Percentiles rank a stretch among this genome's conserved stretches.
phyloP scores from a whole-genome alignment of 1,284 basidiomycete genomes.

The Rhodotorula glutinis region DNA sequence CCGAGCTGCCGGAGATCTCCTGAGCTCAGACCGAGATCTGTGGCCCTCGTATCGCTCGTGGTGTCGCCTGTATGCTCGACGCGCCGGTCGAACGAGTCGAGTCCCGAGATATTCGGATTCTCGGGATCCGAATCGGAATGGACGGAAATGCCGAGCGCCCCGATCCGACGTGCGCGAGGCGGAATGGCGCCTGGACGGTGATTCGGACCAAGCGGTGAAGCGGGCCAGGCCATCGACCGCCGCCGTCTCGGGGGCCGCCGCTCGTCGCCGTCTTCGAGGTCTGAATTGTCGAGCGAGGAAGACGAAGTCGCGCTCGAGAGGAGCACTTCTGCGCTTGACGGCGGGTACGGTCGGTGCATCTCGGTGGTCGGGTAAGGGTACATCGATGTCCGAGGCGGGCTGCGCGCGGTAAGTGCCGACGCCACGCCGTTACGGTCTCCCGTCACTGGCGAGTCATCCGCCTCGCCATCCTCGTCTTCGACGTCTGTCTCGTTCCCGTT shows the following conservation, averaged over 20 bases:
- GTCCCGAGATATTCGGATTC: slow-evolving; percentile 16
- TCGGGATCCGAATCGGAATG: slow-evolving; percentile 28
- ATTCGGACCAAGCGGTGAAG: not conserved
- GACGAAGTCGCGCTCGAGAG: slow-evolving; percentile 21
- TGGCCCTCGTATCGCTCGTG: slow-evolving; percentile 21
- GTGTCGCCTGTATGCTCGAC: slow-evolving; percentile 5
- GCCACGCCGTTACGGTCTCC: not conserved
- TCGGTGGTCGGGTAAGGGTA: slow-evolving; percentile 16
- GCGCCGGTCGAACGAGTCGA: slow-evolving; percentile 19
- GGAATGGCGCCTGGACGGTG: slow-evolving; percentile 1
- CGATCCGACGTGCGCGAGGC: slow-evolving; percentile 23
- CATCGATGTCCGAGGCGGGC: slow-evolving; percentile 2
- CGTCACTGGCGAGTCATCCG: not conserved
- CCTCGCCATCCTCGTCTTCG: slow-evolving; percentile 16
- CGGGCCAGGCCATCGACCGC: not conserved
- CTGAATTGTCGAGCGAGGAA: slow-evolving; percentile 10
- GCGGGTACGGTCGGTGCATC: not conserved
- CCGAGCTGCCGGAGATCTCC: not conserved
- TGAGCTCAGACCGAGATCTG: slow-evolving; percentile 14
- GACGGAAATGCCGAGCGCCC: slow-evolving; percentile 37
- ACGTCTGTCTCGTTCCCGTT: slow-evolving; percentile 17
- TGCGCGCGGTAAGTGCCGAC: not conserved
- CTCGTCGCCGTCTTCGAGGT: not conserved
- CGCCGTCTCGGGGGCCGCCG: not conserved
- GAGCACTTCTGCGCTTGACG: slow-evolving; percentile 23